Conservation (phyloP, 2,329 filamentous ascomycete species). For the Cadophora sp. region DNA sequence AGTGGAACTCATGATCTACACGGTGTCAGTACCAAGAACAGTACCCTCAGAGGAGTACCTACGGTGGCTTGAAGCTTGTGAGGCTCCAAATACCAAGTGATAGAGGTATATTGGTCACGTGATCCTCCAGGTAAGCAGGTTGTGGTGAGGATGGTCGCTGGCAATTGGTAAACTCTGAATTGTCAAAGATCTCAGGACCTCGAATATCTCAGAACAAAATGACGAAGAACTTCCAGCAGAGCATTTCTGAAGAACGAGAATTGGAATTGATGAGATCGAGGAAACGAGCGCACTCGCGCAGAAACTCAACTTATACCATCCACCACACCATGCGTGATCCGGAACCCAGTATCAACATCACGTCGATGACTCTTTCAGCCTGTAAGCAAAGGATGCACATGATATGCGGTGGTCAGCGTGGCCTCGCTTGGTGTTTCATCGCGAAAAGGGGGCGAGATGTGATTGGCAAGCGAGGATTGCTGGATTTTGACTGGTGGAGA, state of each 20-base stretch:
- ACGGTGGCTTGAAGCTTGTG: not conserved
- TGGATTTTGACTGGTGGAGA: conserved; percentile 2
- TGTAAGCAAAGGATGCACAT: conserved; percentile 19
- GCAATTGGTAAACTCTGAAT: not conserved
- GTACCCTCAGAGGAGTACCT: not conserved
- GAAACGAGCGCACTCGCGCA: not conserved
- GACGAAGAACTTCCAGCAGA: conserved; percentile 14
- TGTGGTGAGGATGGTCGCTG: not conserved
- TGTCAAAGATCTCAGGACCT: not conserved
- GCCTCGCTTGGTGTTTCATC: conserved; percentile 20
- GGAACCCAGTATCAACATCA: conserved; percentile 7
- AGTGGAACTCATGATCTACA: conserved; percentile 3
- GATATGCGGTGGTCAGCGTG: conserved; percentile 9
- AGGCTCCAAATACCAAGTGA: not conserved
- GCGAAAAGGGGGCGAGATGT: conserved; percentile 12
- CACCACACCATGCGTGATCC: not conserved
- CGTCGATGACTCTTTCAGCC: conserved; percentile 25
- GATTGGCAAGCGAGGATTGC: conserved; percentile 10
- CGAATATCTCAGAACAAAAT: not conserved
- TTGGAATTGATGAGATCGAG: not conserved
- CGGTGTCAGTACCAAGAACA: not conserved
- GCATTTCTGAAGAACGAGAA: not conserved
- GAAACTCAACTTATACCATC: conserved; percentile 6
- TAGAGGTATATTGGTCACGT: not conserved
- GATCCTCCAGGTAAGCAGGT: not conserved